Evolutionary conservation across 495 filamentous ascomycete genomes (phyloP), one percentile per base, ranked within the genome.

Genomic region (Aspergillus diversus): DNA sequence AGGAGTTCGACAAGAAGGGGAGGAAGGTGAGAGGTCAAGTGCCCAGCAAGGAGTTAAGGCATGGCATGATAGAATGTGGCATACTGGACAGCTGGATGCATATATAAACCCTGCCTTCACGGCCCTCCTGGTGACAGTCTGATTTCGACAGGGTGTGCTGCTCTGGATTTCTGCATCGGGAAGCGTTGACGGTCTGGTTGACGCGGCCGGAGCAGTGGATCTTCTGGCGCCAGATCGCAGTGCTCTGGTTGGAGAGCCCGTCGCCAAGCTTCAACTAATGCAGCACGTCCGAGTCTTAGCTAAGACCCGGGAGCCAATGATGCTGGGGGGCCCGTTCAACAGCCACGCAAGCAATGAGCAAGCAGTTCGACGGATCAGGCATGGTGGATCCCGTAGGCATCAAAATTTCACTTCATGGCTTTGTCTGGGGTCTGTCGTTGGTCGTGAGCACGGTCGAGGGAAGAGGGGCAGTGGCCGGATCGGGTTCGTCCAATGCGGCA

Each of bases 211-310:
- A 61, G 39, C 32, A 32, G 42, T 17, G 42, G 56, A 33, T 17
- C 57, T 15, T 5, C 9, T n/a, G 46, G 33, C 46, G 17, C 46
- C 7, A 27, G 21, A 27, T 27, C 21, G 21, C 21, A 27, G 21
- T 2, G 21, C 21, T 7, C 0, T 48, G 9, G 55, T 60, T 59
- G 54, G 59, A 7, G 3, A 5, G 0, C 4, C 5, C 7, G 3
- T 2, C 16, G 68, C 63, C 68, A 70, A 70, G 68, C 68, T 70
- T 70, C 55, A 52, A 57, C 65, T 70, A 70, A 63, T 64, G 63
- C 65, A 59, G 57, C 54, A 42, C 55, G 47, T 46, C 35, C 61
- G 56, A 61, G 60, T 60, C 63, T 67, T 64, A 59, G 57, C 60
- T 34, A 8, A 11, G 31, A 33, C 42, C 9, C 7, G 27, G 8